Conservation (phyloP, 352 stramenopile genomes). For the Globisporangium mamillatum region DNA sequence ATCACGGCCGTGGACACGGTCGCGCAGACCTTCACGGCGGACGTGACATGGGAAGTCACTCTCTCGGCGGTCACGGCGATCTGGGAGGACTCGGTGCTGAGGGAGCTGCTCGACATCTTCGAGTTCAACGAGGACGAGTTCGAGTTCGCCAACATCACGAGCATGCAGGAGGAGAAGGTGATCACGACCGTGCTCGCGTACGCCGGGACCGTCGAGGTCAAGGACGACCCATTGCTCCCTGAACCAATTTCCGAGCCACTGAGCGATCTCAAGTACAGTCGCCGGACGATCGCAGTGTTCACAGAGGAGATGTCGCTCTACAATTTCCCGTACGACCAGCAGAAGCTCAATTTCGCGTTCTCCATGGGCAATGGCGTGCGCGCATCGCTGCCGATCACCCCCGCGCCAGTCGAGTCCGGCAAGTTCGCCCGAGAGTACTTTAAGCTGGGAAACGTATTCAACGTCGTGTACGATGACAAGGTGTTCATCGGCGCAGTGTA, state of each 20-base stretch:
- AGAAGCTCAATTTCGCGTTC: constrained; percentile 55
- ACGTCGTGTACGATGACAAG: constrained; percentile 49
- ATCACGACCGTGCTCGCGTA: constrained; percentile 30
- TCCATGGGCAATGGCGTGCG: constrained; percentile 32
- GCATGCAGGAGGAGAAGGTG: constrained; percentile 32
- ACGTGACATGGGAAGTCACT: constrained; percentile 48
- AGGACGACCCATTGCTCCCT: constrained; percentile 19
- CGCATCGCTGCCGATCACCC: constrained; percentile 31
- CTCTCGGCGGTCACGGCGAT: constrained; percentile 38
- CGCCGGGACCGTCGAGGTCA: constrained; percentile 27
- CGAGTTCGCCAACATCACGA: constrained; percentile 41
- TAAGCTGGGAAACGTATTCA: constrained; percentile 52
- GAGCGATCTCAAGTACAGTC: constrained; percentile 39
- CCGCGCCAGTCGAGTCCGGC: constrained; percentile 32
- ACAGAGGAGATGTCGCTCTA: constrained; percentile 56
- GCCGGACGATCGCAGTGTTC: constrained; percentile 41
- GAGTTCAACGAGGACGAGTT: constrained; percentile 41
- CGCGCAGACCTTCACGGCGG: constrained; percentile 37
- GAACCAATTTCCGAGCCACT: constrained; percentile 22
- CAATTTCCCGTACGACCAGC: constrained; percentile 58
- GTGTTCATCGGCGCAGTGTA: constrained; percentile 45
- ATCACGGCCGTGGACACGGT: constrained; percentile 45
- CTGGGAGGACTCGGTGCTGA: constrained; percentile 38
- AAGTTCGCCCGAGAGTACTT: constrained; percentile 50
- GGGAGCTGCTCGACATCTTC: constrained; percentile 37